A percentile compares a stretch with the other conserved stretches of the same genome.
Conservation (phyloP, 192 early-diverging fungal genomes). For the Globomyces pollinis-pini region DNA sequence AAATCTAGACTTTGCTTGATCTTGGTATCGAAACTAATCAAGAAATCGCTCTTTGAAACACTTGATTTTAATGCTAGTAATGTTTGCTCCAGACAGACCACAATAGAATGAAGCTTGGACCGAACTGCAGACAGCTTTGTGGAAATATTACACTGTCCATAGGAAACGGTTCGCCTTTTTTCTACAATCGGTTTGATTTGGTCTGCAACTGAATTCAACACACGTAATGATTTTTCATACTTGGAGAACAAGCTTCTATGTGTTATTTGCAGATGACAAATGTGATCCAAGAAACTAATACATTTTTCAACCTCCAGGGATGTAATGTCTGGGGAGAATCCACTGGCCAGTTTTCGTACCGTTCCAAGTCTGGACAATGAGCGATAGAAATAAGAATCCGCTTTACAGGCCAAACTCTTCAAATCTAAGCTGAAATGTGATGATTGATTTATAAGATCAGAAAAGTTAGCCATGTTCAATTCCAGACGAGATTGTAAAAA, state of each 20-base stretch:
- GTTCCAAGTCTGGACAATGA: slow-evolving; percentile 56
- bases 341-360: slow-evolving; percentile 36
- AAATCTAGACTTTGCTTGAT: no score
- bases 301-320: slow-evolving; percentile 55
- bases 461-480: neutral
- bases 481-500: slow-evolving; percentile 20
- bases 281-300: slow-evolving; percentile 58
- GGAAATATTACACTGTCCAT: no score
- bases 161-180: no score
- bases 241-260: slow-evolving; percentile 39
- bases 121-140: no score
- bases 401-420: slow-evolving; percentile 35
- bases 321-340: slow-evolving; percentile 52
- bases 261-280: slow-evolving; percentile 53
- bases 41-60: no score
- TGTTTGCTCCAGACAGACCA: no score
- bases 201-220: no score
- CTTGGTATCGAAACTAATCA: no score
- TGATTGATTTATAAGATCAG: neutral
- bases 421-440: slow-evolving; percentile 6
- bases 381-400: slow-evolving; percentile 64
- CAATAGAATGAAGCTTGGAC: no score
- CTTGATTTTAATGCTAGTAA: no score
- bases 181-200: no score
- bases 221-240: no score